Evolutionary conservation across 345 rosid species (phyloP).

Genomic region (Zanthoxylum bungeanum): DNA sequence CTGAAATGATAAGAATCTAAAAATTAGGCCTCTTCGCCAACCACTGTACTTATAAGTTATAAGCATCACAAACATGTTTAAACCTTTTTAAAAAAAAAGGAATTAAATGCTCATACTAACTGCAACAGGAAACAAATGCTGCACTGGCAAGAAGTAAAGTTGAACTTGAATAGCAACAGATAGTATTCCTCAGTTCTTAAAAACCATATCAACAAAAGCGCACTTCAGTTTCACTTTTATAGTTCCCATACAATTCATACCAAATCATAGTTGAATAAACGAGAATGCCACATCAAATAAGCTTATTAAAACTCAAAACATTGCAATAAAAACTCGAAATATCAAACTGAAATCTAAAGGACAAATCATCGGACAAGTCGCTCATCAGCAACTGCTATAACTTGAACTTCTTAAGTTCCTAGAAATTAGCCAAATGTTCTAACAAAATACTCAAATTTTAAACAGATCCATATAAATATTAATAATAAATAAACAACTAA

Average conservation of each 20-base stretch:
- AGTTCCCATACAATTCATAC: not conserved
- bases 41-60: no score
- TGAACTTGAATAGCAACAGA: not conserved
- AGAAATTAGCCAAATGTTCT: not conserved
- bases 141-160: not conserved
- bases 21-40: not conserved
- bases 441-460: not conserved
- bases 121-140: not conserved
- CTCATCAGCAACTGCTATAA: not conserved
- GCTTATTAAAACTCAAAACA: not conserved
- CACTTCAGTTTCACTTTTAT: not conserved
- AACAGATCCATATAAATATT: not conserved
- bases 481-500: not conserved
- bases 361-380: not conserved
- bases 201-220: not conserved
- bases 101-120: not conserved
- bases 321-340: not conserved
- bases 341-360: not conserved
- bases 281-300: not conserved
- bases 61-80: not conserved
- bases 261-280: no score
- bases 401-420: not conserved
- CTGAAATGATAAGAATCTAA: not conserved
- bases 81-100: not conserved
- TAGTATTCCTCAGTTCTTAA: not conserved